These are phyloP conservation scores for Citrus medica DNA, from an alignment of 345 rosid species.

Conservation along the genomic window DNA sequence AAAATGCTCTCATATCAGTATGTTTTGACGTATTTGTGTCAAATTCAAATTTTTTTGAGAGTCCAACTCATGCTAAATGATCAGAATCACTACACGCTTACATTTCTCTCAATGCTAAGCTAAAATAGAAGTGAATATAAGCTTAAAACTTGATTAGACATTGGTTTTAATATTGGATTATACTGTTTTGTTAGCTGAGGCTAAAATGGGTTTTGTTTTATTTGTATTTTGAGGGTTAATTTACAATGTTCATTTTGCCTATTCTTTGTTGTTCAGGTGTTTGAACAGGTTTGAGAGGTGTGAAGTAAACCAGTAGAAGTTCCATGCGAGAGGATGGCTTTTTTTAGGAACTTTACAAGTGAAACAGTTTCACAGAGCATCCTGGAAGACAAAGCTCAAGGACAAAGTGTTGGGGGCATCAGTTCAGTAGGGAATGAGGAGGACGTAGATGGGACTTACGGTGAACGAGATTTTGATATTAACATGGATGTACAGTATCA, in stretches of 20 bases:
- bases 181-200: neutral
- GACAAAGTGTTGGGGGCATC: conserved; percentile 36
- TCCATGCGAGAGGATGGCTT: conserved; percentile 82
- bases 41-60: neutral
- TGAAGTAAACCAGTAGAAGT: conserved; percentile 9
- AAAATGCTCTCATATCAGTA: neutral
- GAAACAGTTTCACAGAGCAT: conserved; percentile 54
- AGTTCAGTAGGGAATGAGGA: conserved; percentile 44
- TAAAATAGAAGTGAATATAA: neutral
- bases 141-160: neutral
- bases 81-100: neutral
- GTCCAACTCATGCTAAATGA: neutral
- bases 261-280: conserved; percentile 23
- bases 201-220: neutral
- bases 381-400: conserved; percentile 63
- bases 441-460: conserved; percentile 37
- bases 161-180: neutral
- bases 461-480: conserved; percentile 74
- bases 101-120: neutral
- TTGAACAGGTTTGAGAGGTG: conserved; percentile 8
- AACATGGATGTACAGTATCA: conserved; percentile 67
- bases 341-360: conserved; percentile 63
- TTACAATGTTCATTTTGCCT: neutral
- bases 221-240: neutral
- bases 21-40: conserved; percentile 1